A percentile compares a stretch with the other conserved stretches of the same genome.
phyloP scores from a whole-genome alignment of 352 stramenopile species.

The Phytophthora agathidicida region DNA sequence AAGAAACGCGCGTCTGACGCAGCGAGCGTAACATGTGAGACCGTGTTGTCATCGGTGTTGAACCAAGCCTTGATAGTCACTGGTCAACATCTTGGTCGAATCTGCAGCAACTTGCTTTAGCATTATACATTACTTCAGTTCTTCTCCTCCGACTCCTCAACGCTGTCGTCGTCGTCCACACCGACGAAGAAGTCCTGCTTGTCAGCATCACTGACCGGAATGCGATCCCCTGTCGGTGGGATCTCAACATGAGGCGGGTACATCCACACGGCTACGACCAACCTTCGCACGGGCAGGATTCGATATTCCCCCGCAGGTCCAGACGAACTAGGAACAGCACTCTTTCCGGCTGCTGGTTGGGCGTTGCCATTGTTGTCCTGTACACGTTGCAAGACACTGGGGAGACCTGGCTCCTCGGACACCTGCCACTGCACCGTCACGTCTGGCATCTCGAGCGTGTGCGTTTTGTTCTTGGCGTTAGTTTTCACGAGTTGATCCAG shows the following conservation, averaged over 20 bases:
- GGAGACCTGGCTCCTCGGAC: slow-evolving; percentile 52
- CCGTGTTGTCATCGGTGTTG: slow-evolving; percentile 8
- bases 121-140: neutral
- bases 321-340: neutral
- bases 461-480: slow-evolving; percentile 37
- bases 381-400: slow-evolving; percentile 51
- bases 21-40: slow-evolving; percentile 6
- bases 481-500: slow-evolving; percentile 52
- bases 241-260: slow-evolving; percentile 74
- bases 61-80: no score
- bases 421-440: slow-evolving; percentile 73
- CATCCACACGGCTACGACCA: slow-evolving; percentile 70
- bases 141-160: slow-evolving; percentile 18
- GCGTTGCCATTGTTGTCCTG: slow-evolving; percentile 2
- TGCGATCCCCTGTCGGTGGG: slow-evolving; percentile 57
- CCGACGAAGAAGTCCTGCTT: slow-evolving; percentile 59
- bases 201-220: slow-evolving; percentile 43
- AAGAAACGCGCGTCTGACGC: slow-evolving; percentile 5
- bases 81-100: no score
- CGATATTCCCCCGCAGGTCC: slow-evolving; percentile 42
- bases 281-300: slow-evolving; percentile 55
- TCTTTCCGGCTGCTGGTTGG: neutral
- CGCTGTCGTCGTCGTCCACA: slow-evolving; percentile 15
- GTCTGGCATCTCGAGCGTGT: slow-evolving; percentile 31
- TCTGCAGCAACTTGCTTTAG: no score